Evolutionary conservation across 805 yeast species (phyloP).

Genomic region (Pichia rugopelliculosa): DNA sequence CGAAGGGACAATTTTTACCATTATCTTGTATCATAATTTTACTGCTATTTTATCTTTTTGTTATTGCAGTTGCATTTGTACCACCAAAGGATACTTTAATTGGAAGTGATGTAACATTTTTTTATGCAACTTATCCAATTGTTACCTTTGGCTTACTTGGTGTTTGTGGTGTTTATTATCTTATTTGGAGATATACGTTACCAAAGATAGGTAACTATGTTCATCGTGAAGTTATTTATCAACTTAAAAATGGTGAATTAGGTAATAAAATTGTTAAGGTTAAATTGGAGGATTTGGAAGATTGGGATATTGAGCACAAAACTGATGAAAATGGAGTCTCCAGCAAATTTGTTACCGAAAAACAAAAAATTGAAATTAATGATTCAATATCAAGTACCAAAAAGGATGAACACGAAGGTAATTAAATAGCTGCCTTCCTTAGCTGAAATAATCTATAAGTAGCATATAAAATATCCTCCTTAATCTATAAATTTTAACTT

Average conservation of each 20-base stretch:
- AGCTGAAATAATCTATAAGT: too few relatives aligned
- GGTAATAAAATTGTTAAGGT: slow-evolving; percentile 36
- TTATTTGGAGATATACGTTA: slow-evolving; percentile 31
- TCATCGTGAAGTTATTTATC: slow-evolving; percentile 27
- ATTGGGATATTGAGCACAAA: slow-evolving; percentile 26
- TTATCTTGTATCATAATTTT: slow-evolving; percentile 29
- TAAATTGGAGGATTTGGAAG: slow-evolving; percentile 23
- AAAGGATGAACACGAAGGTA: too few relatives aligned
- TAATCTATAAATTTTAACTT: too few relatives aligned
- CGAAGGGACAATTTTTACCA: slow-evolving; percentile 29
- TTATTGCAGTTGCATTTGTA: slow-evolving; percentile 36
- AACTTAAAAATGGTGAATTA: slow-evolving; percentile 31
- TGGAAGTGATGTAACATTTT: slow-evolving; percentile 37
- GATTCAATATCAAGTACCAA: background rate
- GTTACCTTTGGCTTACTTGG: slow-evolving; percentile 30
- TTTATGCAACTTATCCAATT: slow-evolving; percentile 36
- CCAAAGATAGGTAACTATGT: slow-evolving; percentile 29
- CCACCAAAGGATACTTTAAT: slow-evolving; percentile 35
- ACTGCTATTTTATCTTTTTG: slow-evolving; percentile 30
- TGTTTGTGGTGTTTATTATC: slow-evolving; percentile 30
- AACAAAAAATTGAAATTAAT: background rate
- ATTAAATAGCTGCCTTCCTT: too few relatives aligned
- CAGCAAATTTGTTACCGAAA: background rate
- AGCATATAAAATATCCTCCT: too few relatives aligned
- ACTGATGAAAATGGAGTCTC: slow-evolving; percentile 10